Conservation (phyloP, 208 protist species). For the Acanthamoeba sp. region DNA sequence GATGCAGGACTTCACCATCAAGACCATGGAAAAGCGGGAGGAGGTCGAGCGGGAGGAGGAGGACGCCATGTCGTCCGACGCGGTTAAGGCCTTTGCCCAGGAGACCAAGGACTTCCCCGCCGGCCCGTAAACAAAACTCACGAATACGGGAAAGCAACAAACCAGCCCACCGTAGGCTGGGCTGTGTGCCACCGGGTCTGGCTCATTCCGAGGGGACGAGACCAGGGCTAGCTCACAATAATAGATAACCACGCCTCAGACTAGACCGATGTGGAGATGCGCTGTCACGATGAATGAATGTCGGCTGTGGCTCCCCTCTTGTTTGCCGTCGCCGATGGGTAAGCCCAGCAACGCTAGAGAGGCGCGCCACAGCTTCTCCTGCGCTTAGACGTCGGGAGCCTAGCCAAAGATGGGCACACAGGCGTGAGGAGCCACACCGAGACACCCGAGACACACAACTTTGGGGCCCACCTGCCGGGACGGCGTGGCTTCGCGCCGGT, state of each 20-base stretch:
- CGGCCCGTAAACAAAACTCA: not conserved
- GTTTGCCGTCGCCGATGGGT: no score
- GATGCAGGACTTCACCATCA: constrained; percentile 26
- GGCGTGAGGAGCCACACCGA: not conserved
- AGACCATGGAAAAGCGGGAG: constrained; percentile 15
- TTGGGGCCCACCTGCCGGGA: not conserved
- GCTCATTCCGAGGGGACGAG: not conserved
- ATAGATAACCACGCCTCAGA: no score
- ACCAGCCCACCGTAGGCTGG: no score
- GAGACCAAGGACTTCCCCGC: constrained; percentile 1
- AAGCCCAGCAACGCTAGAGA: not conserved
- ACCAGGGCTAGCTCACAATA: not conserved
- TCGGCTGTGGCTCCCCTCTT: no score
- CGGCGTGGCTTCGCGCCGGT: not conserved
- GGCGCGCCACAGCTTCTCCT: not conserved
- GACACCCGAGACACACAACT: no score
- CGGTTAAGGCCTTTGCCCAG: not conserved
- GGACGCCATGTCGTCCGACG: not conserved
- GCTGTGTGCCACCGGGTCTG: not conserved
- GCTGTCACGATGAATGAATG: no score
- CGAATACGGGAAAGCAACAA: no score
- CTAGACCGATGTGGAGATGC: no score
- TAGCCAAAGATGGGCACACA: not conserved
- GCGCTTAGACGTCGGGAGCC: not conserved
- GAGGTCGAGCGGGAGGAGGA: not conserved